phyloP scores from a whole-genome alignment of 768 basidiomycete species.

The Agrocybe pediades region DNA sequence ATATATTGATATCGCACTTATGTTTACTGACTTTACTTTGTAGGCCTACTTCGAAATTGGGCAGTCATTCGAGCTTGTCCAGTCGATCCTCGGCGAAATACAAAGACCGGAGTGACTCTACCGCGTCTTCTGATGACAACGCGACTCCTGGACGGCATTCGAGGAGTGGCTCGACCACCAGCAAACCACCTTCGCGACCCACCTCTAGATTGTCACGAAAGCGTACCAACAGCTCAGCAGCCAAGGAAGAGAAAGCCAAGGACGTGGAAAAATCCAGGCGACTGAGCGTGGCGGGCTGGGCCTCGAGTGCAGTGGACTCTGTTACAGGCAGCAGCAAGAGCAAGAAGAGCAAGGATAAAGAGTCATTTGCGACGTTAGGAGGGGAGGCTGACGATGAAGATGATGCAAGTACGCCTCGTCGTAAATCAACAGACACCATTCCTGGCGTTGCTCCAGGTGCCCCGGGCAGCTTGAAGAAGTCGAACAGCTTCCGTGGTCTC shows the following conservation, averaged over 20 bases:
- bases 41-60: not conserved
- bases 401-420: slow-evolving; percentile 16
- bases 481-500: slow-evolving; percentile 28
- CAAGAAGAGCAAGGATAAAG: slow-evolving; percentile 58
- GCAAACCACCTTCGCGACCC: slow-evolving; percentile 51
- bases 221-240: slow-evolving; percentile 58
- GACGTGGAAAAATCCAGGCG: slow-evolving; percentile 36
- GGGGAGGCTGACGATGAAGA: slow-evolving; percentile 40
- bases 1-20: not conserved
- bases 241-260: slow-evolving; percentile 34
- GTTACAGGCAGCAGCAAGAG: slow-evolving; percentile 57
- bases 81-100: not conserved
- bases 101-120: slow-evolving; percentile 4
- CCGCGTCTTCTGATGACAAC: slow-evolving; percentile 36
- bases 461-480: slow-evolving; percentile 15
- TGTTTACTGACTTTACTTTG: not conserved
- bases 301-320: slow-evolving; percentile 62
- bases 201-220: slow-evolving; percentile 64
- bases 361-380: slow-evolving; percentile 55
- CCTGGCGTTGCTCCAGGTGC: not conserved
- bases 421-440: not conserved
- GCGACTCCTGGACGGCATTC: slow-evolving; percentile 27
- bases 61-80: not conserved
- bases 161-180: slow-evolving; percentile 45
- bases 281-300: slow-evolving; percentile 64